Percentiles rank a stretch among this genome's conserved stretches.
Conservation (phyloP, 1,284 basidiomycete species). For the Exobasidium rhododendri region DNA sequence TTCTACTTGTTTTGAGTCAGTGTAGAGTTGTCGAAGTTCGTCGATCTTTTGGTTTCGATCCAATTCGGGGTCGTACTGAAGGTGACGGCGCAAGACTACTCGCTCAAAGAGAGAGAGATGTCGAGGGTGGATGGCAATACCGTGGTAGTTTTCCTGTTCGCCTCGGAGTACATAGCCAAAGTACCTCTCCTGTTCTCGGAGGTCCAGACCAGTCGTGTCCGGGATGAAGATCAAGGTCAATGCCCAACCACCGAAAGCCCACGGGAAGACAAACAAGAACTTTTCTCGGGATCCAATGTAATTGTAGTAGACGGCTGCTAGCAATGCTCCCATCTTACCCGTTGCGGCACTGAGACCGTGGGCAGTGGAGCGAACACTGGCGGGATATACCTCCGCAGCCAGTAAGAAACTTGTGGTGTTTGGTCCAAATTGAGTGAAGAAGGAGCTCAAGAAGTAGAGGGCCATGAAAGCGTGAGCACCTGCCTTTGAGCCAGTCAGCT, state of each 20-base stretch:
- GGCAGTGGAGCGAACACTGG: conserved; percentile 54
- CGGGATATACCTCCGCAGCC: conserved; percentile 54
- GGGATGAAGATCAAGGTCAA: conserved; percentile 59
- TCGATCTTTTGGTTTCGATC: conserved; percentile 59
- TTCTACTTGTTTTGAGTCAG: conserved; percentile 20
- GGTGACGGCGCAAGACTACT: conserved; percentile 59
- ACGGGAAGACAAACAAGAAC: conserved; percentile 34
- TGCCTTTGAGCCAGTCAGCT: not conserved
- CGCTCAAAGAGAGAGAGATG: conserved; percentile 60
- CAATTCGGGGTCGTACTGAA: conserved; percentile 59
- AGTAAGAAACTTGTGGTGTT: conserved; percentile 57
- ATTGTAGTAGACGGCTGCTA: conserved; percentile 56
- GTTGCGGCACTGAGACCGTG: conserved; percentile 56
- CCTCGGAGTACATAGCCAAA: conserved; percentile 60
- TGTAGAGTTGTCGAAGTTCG: conserved; percentile 59
- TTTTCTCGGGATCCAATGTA: conserved; percentile 39
- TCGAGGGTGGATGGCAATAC: conserved; percentile 61
- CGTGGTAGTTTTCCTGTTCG: conserved; percentile 60
- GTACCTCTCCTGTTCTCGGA: conserved; percentile 62
- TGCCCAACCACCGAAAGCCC: conserved; percentile 59
- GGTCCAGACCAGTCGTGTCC: conserved; percentile 62
- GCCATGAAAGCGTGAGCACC: conserved; percentile 56
- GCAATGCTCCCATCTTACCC: conserved; percentile 56
- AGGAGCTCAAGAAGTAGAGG: conserved; percentile 60
- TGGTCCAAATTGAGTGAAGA: conserved; percentile 62